Percentiles rank a stretch among this genome's conserved stretches.
These are phyloP conservation scores for Vigna angularis DNA, from an alignment of 306 rosid species.

Conservation along the genomic window DNA sequence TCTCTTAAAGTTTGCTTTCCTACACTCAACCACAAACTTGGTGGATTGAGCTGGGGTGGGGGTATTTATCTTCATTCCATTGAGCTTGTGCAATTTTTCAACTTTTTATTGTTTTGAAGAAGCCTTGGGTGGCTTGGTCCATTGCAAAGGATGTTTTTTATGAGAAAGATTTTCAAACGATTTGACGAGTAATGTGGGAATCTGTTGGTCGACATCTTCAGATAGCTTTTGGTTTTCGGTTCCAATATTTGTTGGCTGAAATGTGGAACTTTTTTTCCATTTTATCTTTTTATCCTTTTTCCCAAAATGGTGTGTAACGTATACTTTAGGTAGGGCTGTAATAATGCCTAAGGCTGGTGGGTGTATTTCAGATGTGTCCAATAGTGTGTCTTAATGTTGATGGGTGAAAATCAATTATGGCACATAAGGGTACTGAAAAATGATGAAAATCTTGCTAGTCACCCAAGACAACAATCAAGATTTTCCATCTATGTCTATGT, in stretches of 20 bases:
- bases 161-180: slow-evolving; percentile 27
- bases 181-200: slow-evolving; percentile 17
- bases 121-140: slow-evolving; percentile 17
- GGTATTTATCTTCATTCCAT: slow-evolving; percentile 6
- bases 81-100: background rate
- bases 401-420: background rate
- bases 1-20: slow-evolving; percentile 10
- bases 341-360: background rate
- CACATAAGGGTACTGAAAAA: no score
- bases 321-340: background rate
- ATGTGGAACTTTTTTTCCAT: background rate
- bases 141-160: background rate
- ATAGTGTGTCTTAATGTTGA: background rate
- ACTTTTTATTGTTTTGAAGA: background rate
- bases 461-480: no score
- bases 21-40: background rate
- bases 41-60: background rate
- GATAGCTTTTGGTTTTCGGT: background rate
- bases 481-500: background rate
- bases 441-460: no score
- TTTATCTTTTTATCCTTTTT: background rate
- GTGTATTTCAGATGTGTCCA: background rate
- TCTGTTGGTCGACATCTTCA: background rate
- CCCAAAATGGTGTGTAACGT: background rate
- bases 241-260: background rate